Evolutionary conservation across 345 rosid species (phyloP).

Genomic region (Alliaria petiolata): DNA sequence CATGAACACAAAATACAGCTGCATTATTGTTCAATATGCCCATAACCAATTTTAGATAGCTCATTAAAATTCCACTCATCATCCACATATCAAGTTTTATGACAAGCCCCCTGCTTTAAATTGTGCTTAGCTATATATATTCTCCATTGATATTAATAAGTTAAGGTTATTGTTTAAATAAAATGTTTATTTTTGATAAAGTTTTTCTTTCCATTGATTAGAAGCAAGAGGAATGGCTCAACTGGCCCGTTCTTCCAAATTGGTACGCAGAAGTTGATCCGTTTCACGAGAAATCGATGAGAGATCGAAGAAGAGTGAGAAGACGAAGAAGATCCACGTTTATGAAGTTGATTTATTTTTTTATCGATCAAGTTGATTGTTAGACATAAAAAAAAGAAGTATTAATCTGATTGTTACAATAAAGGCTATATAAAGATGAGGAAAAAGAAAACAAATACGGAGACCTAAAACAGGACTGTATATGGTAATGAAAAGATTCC

Average conservation of each 20-base stretch:
- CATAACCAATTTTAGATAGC: background rate
- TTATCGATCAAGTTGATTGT: background rate
- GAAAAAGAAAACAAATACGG: background rate
- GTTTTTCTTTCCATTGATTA: background rate
- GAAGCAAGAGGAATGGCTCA: background rate
- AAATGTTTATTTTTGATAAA: too few species aligned
- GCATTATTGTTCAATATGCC: background rate
- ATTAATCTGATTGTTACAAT: background rate
- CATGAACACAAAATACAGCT: background rate
- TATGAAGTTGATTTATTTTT: too few species aligned
- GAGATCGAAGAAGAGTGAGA: too few species aligned
- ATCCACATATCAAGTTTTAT: too few species aligned
- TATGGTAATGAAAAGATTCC: conserved; percentile 54
- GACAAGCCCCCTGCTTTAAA: background rate
- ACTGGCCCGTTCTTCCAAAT: background rate
- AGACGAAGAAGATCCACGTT: too few species aligned
- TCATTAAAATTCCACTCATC: background rate
- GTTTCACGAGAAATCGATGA: too few species aligned
- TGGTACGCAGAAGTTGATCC: background rate
- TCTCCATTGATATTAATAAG: background rate
- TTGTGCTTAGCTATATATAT: too few species aligned
- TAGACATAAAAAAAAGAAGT: background rate
- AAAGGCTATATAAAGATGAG: background rate
- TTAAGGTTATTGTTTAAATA: too few species aligned
- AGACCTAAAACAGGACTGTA: conserved; percentile 41